Conservation (phyloP, 1,284 basidiomycete species). For the Tilletia caries region DNA sequence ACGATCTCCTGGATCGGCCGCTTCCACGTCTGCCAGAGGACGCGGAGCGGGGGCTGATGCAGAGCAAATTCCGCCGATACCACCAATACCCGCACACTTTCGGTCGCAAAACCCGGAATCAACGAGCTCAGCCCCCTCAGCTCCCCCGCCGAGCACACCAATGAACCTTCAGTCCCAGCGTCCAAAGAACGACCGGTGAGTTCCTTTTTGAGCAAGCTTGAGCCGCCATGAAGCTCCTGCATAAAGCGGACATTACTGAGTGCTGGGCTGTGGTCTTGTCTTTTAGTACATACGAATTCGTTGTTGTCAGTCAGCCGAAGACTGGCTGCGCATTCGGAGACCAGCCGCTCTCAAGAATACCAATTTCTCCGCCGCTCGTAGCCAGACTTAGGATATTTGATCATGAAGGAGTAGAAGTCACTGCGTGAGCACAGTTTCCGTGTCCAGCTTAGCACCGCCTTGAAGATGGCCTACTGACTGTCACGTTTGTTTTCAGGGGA, state of each 20-base stretch:
- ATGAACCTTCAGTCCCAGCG: neutral
- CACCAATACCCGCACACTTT: neutral
- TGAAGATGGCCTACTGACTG: too few relatives aligned
- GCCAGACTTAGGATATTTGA: conserved; percentile 27
- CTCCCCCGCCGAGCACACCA: neutral
- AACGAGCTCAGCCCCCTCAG: neutral
- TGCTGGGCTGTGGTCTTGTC: too few relatives aligned
- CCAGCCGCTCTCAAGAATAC: conserved; percentile 32
- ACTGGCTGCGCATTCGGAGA: conserved; percentile 34
- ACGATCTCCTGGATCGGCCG: neutral
- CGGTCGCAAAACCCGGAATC: neutral
- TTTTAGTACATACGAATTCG: conserved; percentile 21
- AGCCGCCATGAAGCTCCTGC: neutral
- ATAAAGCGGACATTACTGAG: neutral
- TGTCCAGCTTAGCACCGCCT: too few relatives aligned
- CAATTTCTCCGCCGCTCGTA: conserved; percentile 35
- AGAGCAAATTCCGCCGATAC: neutral
- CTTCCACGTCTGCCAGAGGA: neutral
- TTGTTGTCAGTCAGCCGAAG: conserved; percentile 31
- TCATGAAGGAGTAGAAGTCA: conserved; percentile 19
- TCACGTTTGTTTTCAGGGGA: neutral
- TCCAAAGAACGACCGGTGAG: neutral
- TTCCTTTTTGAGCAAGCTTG: neutral
- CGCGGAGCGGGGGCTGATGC: neutral
- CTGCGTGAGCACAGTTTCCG: neutral